A percentile compares a stretch with the other conserved stretches of the same genome.
These are phyloP conservation scores for Leptographium wingfieldii DNA, from an alignment of 2,329 filamentous ascomycete genomes.

Conservation along the genomic window DNA sequence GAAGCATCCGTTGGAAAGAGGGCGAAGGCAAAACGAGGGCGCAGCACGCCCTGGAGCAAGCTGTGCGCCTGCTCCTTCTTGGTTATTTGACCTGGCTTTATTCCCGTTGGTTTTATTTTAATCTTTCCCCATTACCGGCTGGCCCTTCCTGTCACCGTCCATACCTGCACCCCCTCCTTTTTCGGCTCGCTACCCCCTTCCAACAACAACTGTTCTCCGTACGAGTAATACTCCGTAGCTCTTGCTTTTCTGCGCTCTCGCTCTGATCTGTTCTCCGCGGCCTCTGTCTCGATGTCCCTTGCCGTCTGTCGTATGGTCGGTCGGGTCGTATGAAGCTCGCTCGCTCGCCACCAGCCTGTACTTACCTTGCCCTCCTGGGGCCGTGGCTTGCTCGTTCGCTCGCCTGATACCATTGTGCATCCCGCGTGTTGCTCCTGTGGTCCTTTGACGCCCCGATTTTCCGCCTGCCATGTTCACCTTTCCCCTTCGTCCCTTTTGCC, in stretches of 20 bases:
- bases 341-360: neutral
- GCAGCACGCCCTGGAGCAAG: neutral
- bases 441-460: constrained; percentile 9
- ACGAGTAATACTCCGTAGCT: neutral
- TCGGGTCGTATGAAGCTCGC: neutral
- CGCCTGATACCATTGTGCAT: constrained; percentile 24
- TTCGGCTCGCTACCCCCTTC: neutral
- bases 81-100: neutral
- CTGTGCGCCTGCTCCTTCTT: neutral
- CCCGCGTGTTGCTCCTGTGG: constrained; percentile 14
- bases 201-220: neutral
- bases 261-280: neutral
- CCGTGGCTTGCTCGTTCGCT: constrained; percentile 4
- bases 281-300: neutral
- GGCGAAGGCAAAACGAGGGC: neutral
- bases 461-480: neutral
- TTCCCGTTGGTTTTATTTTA: neutral
- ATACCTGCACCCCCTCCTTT: neutral
- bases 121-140: neutral
- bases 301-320: neutral
- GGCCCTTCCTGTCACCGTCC: neutral
- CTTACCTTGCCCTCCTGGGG: neutral
- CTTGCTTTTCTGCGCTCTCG: neutral
- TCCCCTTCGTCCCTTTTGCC: neutral
- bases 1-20: neutral